These are phyloP conservation scores for Coriaria nepalensis DNA, from an alignment of 306 rosid species.

Conservation along the genomic window DNA sequence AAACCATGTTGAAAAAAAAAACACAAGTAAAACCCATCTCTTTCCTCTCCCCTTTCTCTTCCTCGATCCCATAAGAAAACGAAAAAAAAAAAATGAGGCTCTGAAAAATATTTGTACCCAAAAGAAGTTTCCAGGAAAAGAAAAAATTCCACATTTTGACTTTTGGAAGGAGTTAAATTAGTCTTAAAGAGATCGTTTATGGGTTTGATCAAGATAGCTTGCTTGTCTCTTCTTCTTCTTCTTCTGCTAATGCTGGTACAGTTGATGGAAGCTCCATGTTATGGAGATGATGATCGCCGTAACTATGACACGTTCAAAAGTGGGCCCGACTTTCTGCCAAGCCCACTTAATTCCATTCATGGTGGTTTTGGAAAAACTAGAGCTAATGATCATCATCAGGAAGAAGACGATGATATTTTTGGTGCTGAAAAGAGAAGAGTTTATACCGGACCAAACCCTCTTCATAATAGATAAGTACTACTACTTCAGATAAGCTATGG, in stretches of 20 bases:
- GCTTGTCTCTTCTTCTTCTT: slow-evolving; percentile 21
- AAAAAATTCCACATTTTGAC: too few species aligned
- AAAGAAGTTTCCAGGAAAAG: too few species aligned
- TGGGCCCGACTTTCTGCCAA: slow-evolving; percentile 14
- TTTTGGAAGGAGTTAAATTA: too few species aligned
- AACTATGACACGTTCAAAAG: slow-evolving; percentile 8
- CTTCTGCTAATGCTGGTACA: slow-evolving; percentile 31
- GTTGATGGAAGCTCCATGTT: slow-evolving; percentile 25
- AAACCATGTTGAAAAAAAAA: too few species aligned
- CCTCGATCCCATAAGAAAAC: too few species aligned
- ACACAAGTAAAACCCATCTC: too few species aligned
- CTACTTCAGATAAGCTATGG: neutral
- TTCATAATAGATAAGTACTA: slow-evolving; percentile 62
- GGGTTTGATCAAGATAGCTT: slow-evolving; percentile 11
- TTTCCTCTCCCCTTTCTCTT: too few species aligned
- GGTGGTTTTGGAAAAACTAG: slow-evolving; percentile 18
- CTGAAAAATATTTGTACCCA: too few species aligned
- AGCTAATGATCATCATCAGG: slow-evolving; percentile 1
- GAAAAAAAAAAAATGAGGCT: too few species aligned
- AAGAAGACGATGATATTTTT: slow-evolving; percentile 23
- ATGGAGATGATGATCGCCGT: slow-evolving; percentile 14
- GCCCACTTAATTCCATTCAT: neutral
- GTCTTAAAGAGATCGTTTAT: too few species aligned
- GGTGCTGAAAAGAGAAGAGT: slow-evolving; percentile 45
- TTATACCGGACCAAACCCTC: slow-evolving; percentile 29